Base-by-base conservation (phyloP, 352 stramenopile genomes). In the Phytophthora foliorum region DNA sequence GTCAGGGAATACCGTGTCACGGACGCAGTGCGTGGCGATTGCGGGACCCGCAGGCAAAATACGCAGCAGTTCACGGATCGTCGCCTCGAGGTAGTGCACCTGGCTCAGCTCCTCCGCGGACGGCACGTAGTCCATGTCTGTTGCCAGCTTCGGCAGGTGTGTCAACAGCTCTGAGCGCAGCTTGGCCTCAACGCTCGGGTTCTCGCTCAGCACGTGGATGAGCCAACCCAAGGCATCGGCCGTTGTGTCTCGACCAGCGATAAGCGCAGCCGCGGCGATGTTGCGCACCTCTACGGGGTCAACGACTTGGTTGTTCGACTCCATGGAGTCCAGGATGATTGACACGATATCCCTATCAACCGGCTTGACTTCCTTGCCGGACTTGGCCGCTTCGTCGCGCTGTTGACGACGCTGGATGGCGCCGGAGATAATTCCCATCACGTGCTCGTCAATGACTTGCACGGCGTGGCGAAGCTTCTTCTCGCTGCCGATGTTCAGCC, bases 161-260 rank as follows among this genome's bases (percentile, higher is more conserved):
- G 29, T 66, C 19, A 76, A 24, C 10, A 92, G 45, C 59, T 93
- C 84, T 1, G 74, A 68, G 22, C 75, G 74, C 25, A 92, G 69
- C 25, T 72, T 74, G 13, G 55, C 38, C 53, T 80, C 70, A 3
- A 88, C 73, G 3, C 69, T 24, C 1, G 84, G 88, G 57, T 94
- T 65, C 27, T 81, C 69, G 11, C 65, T 74, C 41, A 94, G 55
- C 55, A 91, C 66, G 60, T 90, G 77, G 22, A 95, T 57, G 8
- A 90, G 63, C 89, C 89, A 95, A 4, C 70, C 66, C n/a, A 96
- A 55, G 9, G 84, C 79, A 58, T 81, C 69, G 3, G 82, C 84
- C 2, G 87, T 93, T 24, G 88, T 94, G 66, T 94, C 86, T 31
- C 83, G 73, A 17, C 88, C 88, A 53, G 84, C 88, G 32, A 92